Evolutionary conservation across 2,329 filamentous ascomycete genomes (phyloP), one percentile per base, ranked within the genome.

Genomic region (Dactylonectria macrodidyma): DNA sequence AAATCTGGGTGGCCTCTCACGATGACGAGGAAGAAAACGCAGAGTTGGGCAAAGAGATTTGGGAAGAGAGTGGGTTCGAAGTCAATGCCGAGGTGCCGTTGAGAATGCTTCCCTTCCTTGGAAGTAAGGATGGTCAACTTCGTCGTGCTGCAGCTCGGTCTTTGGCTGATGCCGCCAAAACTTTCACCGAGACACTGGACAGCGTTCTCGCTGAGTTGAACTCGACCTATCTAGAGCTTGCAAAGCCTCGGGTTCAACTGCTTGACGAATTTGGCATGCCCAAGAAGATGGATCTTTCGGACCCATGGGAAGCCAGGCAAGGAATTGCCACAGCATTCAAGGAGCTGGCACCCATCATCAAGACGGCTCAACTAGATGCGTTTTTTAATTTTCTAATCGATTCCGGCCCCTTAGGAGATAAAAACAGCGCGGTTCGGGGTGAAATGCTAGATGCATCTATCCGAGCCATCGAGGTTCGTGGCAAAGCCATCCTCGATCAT

Each of bases 261-360:
- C 90, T 95, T 46, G 95, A 99, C 78, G 92, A 95, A 71, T 98
- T 94, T 78, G 96, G 97, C 61, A 97, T 99, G 93, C 93, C 94
- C 3, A 92, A 91, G 76, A 98, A 97, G 82, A 91, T 92, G 78
- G 94, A 98, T 72, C 85, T 95, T 11, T 89, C 92, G 5, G 96
- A 99, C 81, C 93, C 92, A 2, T 99, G 95, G 95, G 95, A 98
- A 80, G 89, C 90, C 12, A 89, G 97, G 72, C 95, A 97, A 76
- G 96, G 96, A 62, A 92, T 98, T 75, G 95, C 94, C 9, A 87
- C 95, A 24, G 92, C 95, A 2, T 97, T 97, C 83, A 94, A 91
- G 79, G 93, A 96, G 74, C 88, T 99, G 71, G 90, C 93, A 2
- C 83, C 88, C 7, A 84, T 90, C 10, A 92, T 98, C 75, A 88